Percentiles rank a stretch among this genome's conserved stretches.
Conservation (phyloP, 1,284 basidiomycete species). For the Peniophora sp. region DNA sequence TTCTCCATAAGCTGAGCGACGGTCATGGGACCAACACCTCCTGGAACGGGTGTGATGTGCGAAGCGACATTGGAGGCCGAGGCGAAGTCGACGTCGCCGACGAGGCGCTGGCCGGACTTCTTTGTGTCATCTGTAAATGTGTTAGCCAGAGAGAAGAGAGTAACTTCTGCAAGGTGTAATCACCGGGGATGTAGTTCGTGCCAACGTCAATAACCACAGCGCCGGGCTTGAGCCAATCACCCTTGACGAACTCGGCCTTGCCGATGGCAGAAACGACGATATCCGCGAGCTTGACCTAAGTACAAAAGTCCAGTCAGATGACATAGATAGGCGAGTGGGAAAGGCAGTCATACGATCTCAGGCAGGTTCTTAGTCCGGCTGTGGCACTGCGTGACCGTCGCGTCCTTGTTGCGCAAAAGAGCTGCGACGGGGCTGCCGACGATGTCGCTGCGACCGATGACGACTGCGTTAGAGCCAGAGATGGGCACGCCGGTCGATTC, state of each 20-base stretch:
- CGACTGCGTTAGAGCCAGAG: constrained; percentile 78
- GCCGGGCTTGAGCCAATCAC: constrained; percentile 93
- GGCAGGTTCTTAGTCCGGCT: constrained; percentile 81
- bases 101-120: constrained; percentile 93
- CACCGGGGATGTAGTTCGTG: constrained; percentile 92
- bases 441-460: constrained; percentile 96
- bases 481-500: constrained; percentile 77
- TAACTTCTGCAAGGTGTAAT: constrained; percentile 9
- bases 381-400: constrained; percentile 98
- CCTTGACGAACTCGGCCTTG: constrained; percentile 84
- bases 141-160: background rate
- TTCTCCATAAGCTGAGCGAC: constrained; percentile 99
- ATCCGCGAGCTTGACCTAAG: constrained; percentile 80
- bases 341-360: constrained; percentile 49
- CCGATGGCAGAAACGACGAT: constrained; percentile 94
- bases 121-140: constrained; percentile 65
- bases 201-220: constrained; percentile 95
- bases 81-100: constrained; percentile 91
- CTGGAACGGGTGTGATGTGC: constrained; percentile 95
- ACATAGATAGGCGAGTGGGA: background rate
- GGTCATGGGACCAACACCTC: constrained; percentile 99
- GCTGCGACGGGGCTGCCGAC: constrained; percentile 94
- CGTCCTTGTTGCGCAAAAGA: constrained; percentile 85
- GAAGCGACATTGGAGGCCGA: constrained; percentile 75
- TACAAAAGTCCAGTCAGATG: background rate